Percentiles rank a stretch among this genome's conserved stretches.
phyloP scores from a whole-genome alignment of 2,329 filamentous ascomycete genomes.

The Fusarium devonianum region DNA sequence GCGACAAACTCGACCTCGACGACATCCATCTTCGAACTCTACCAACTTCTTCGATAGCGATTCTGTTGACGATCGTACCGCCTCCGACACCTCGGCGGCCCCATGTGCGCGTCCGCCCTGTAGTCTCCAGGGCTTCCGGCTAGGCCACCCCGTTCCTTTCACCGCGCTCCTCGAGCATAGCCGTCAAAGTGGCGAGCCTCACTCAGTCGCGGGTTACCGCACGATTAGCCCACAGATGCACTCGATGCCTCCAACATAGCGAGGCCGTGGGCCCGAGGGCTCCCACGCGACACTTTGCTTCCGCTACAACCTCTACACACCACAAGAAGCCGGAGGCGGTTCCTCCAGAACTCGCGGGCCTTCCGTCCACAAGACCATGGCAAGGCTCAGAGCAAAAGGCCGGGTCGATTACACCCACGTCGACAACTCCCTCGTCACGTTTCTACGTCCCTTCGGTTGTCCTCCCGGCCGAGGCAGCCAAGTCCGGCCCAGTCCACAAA shows the following conservation, averaged over 20 bases:
- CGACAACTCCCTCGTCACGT: conserved; percentile 29
- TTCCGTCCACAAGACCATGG: conserved; percentile 34
- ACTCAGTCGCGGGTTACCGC: conserved; percentile 54
- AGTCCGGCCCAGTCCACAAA: conserved; percentile 47
- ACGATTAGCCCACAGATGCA: conserved; percentile 48
- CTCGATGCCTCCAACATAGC: conserved; percentile 53
- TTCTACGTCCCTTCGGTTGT: conserved; percentile 50
- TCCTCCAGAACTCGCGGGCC: conserved; percentile 29
- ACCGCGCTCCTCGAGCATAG: conserved; percentile 10
- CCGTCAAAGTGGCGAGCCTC: conserved; percentile 47
- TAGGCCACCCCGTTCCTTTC: conserved; percentile 17
- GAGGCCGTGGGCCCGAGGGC: conserved; percentile 48
- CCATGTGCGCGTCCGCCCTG: conserved; percentile 14
- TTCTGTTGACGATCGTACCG: not conserved
- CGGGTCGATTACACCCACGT: conserved; percentile 17
- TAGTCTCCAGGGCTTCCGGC: conserved; percentile 18
- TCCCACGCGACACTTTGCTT: conserved; percentile 44
- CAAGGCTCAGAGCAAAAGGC: conserved; percentile 12
- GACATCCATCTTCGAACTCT: not conserved
- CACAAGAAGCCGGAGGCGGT: conserved; percentile 34
- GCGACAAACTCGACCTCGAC: not conserved
- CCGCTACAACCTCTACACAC: conserved; percentile 37
- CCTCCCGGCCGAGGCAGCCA: conserved; percentile 44
- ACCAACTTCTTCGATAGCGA: not conserved
- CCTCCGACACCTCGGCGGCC: not conserved